Evolutionary conservation across 2,329 filamentous ascomycete genomes (phyloP).

Genomic region (Diaporthe ampelina): DNA sequence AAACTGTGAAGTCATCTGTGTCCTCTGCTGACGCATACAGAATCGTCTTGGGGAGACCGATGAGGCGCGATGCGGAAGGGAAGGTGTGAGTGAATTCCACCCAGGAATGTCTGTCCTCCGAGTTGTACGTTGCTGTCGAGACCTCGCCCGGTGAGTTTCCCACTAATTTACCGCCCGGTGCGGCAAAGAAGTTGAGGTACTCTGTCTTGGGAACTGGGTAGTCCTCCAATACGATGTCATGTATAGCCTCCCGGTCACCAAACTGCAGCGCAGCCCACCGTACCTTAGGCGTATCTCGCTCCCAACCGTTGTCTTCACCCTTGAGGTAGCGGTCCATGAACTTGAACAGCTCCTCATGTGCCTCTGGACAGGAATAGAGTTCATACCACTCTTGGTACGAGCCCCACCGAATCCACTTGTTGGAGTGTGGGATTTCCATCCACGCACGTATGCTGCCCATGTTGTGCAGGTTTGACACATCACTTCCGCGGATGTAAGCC

Average conservation of each 20-base stretch:
- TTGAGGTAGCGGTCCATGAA: slow-evolving; percentile 63
- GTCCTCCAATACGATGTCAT: slow-evolving; percentile 51
- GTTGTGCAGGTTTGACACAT: slow-evolving; percentile 51
- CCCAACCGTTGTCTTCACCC: slow-evolving; percentile 59
- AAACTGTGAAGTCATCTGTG: slow-evolving; percentile 60
- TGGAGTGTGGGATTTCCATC: slow-evolving; percentile 50
- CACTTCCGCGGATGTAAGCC: slow-evolving; percentile 52
- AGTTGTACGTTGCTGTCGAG: slow-evolving; percentile 48
- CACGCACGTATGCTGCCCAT: slow-evolving; percentile 55
- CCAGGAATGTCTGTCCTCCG: slow-evolving; percentile 47
- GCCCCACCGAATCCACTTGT: slow-evolving; percentile 58
- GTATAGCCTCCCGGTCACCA: slow-evolving; percentile 50
- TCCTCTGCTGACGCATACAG: slow-evolving; percentile 60
- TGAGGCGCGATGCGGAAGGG: slow-evolving; percentile 53
- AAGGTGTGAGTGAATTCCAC: slow-evolving; percentile 57
- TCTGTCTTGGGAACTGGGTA: slow-evolving; percentile 53
- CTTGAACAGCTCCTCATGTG: slow-evolving; percentile 52
- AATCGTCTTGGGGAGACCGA: slow-evolving; percentile 62
- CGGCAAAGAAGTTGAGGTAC: slow-evolving; percentile 50
- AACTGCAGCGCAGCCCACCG: slow-evolving; percentile 57
- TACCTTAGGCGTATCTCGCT: slow-evolving; percentile 58
- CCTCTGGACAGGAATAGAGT: slow-evolving; percentile 53
- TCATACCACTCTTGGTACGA: slow-evolving; percentile 61
- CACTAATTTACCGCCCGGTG: slow-evolving; percentile 35
- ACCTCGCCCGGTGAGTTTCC: background rate